Conservation (phyloP, 306 rosid species). For the Quercus aquifolioides region DNA sequence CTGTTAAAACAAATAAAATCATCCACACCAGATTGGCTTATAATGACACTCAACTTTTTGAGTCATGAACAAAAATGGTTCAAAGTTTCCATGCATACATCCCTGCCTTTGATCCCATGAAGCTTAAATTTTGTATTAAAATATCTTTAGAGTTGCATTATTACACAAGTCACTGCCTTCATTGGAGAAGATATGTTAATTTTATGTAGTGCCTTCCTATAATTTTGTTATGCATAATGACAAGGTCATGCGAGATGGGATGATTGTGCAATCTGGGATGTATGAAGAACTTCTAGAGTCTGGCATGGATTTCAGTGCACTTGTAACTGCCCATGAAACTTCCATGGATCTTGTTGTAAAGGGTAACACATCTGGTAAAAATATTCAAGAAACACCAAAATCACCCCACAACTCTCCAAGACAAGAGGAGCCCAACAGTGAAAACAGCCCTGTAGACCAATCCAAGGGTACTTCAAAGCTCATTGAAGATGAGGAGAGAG, state of each 20-base stretch:
- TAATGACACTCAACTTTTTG: no score
- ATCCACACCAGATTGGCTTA: no score
- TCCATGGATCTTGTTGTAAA: slow-evolving; percentile 94
- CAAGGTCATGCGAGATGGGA: slow-evolving; percentile 89
- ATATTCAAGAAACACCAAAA: slow-evolving; percentile 27
- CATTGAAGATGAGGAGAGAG: slow-evolving; percentile 91
- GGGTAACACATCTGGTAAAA: slow-evolving; percentile 40
- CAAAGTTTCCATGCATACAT: no score
- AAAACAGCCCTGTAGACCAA: slow-evolving; percentile 44
- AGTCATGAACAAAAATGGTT: no score
- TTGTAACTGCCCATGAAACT: slow-evolving; percentile 82
- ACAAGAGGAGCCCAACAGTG: slow-evolving; percentile 46
- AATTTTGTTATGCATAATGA: neutral
- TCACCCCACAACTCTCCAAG: slow-evolving; percentile 32
- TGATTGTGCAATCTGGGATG: slow-evolving; percentile 78
- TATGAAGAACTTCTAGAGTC: slow-evolving; percentile 56
- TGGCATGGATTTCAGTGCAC: slow-evolving; percentile 70
- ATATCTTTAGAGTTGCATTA: no score
- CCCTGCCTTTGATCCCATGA: no score
- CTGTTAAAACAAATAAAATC: no score
- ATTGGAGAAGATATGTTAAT: no score
- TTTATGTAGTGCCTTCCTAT: no score
- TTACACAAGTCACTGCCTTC: no score
- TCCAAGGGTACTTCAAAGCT: slow-evolving; percentile 71
- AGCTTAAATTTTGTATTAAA: no score